phyloP scores from a whole-genome alignment of 2,329 filamentous ascomycete genomes.

The Venturia nashicola region DNA sequence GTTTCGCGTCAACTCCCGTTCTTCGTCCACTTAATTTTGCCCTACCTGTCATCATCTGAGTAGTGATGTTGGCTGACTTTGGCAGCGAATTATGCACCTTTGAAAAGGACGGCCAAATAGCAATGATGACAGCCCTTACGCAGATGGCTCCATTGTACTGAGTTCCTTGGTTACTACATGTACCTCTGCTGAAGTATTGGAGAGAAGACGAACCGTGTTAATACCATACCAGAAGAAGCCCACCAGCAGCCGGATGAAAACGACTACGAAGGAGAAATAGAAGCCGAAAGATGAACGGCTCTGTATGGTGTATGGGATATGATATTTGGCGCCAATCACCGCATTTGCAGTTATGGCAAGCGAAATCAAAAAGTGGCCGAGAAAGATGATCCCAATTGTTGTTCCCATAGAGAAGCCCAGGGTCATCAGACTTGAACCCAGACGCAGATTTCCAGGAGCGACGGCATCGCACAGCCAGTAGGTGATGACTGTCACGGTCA shows the following conservation, averaged over 20 bases:
- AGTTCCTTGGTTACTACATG: neutral
- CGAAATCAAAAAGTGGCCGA: conserved; percentile 14
- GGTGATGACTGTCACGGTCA: conserved; percentile 9
- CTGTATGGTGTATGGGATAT: conserved; percentile 32
- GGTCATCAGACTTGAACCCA: conserved; percentile 14
- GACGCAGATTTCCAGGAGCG: conserved; percentile 13
- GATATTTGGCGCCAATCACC: conserved; percentile 20
- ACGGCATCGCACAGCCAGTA: conserved; percentile 17
- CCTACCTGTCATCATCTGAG: conserved; percentile 27
- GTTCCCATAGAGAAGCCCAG: conserved; percentile 14
- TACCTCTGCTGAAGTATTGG: neutral
- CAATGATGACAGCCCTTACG: neutral
- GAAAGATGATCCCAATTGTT: conserved; percentile 14
- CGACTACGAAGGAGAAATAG: conserved; percentile 26
- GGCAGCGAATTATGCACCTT: conserved; percentile 3
- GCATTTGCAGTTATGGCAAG: conserved; percentile 15
- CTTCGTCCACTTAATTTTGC: neutral
- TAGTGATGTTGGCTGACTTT: conserved; percentile 30
- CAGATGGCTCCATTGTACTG: conserved; percentile 22
- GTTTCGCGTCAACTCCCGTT: neutral
- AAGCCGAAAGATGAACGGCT: conserved; percentile 30
- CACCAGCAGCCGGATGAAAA: conserved; percentile 29
- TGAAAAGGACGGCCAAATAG: conserved; percentile 5
- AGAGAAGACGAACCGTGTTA: conserved; percentile 15
- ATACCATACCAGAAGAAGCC: conserved; percentile 29